These are phyloP conservation scores for Schizosaccharomyces octosporus DNA, from an alignment of 805 yeast species.

Conservation along the genomic window DNA sequence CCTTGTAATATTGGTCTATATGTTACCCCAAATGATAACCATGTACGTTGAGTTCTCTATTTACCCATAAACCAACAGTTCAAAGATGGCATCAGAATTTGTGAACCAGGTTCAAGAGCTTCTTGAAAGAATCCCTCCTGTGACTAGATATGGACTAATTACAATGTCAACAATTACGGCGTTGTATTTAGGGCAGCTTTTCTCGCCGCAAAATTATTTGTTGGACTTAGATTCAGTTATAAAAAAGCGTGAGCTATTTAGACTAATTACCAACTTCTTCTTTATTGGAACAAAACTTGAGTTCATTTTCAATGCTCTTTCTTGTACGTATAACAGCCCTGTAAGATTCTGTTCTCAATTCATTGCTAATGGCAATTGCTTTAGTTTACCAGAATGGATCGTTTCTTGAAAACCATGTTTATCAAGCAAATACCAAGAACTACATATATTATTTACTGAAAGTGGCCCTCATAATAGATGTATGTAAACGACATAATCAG, in stretches of 20 bases:
- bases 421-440: background rate
- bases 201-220: background rate
- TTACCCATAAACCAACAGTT: background rate
- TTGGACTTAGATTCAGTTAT: background rate
- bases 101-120: background rate
- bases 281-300: background rate
- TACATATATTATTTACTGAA: background rate
- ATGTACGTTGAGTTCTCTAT: no score
- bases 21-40: no score
- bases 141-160: background rate
- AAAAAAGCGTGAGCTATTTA: background rate
- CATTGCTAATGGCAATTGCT: background rate
- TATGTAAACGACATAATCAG: background rate
- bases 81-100: background rate
- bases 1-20: no score
- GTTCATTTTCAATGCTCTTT: background rate
- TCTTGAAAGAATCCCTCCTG: background rate
- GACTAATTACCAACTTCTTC: background rate
- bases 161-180: background rate
- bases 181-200: background rate
- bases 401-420: background rate
- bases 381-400: background rate
- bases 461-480: background rate
- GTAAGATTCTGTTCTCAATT: no score
- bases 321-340: background rate